phyloP scores from a whole-genome alignment of 2,329 filamentous ascomycete species.

The Stagonosporopsis rhizophila region DNA sequence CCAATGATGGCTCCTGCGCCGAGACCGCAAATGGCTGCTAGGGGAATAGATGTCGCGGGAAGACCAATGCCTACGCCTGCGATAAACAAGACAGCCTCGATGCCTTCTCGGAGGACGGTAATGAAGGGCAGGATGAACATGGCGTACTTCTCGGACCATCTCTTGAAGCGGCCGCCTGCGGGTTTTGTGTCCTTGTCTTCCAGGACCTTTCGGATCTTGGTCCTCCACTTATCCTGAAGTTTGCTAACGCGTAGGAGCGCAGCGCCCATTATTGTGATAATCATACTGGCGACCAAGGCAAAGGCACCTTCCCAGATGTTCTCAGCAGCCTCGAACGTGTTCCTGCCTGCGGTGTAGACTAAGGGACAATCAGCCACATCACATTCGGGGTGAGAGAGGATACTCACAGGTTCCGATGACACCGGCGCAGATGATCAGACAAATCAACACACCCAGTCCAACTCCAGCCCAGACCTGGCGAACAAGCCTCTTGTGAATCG shows the following conservation, averaged over 20 bases:
- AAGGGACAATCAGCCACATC: neutral
- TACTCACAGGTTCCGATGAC: slow-evolving; percentile 68
- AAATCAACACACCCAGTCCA: slow-evolving; percentile 67
- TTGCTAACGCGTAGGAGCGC: slow-evolving; percentile 82
- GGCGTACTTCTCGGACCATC: slow-evolving; percentile 76
- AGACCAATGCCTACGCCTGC: slow-evolving; percentile 81
- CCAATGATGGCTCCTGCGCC: slow-evolving; percentile 71
- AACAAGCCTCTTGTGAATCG: slow-evolving; percentile 71
- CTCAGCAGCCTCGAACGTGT: slow-evolving; percentile 73
- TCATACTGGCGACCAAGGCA: slow-evolving; percentile 74
- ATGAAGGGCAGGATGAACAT: slow-evolving; percentile 89
- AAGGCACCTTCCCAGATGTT: slow-evolving; percentile 85
- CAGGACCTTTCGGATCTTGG: slow-evolving; percentile 77
- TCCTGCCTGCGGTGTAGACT: slow-evolving; percentile 71
- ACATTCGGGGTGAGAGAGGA: neutral
- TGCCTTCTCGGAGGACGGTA: slow-evolving; percentile 84
- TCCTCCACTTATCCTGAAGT: slow-evolving; percentile 85
- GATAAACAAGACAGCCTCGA: slow-evolving; percentile 87
- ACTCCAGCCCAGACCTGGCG: slow-evolving; percentile 75
- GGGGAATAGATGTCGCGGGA: slow-evolving; percentile 77
- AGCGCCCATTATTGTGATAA: slow-evolving; percentile 82
- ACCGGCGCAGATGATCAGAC: slow-evolving; percentile 67
- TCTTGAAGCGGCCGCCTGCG: slow-evolving; percentile 61
- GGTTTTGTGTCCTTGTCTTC: slow-evolving; percentile 59
- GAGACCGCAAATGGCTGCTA: slow-evolving; percentile 77